Base-by-base conservation (phyloP, 257 asterid genomes). In the Solanum sejunctum region DNA sequence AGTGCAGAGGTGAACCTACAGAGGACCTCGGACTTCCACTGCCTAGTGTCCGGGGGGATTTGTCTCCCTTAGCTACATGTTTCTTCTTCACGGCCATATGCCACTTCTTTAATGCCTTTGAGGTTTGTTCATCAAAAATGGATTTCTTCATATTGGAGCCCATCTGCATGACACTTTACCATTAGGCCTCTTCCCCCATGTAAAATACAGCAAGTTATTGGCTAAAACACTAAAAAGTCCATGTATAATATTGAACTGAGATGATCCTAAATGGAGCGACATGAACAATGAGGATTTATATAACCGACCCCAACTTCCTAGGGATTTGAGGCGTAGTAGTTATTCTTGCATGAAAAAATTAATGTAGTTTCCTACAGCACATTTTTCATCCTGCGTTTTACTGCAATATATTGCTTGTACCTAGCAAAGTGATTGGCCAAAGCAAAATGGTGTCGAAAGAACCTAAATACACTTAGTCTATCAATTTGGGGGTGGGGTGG, bases 71-170 rank as follows among this genome's bases (percentile, higher is more conserved):
- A 20, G 90, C 91, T 4, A n/a, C 83, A 10, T 88, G 89, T 91
- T 89, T 96, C 92, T 95, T 95, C 92, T 94, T 95, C 84, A 92
- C 98, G 0, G 93, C 97, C 96, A 87, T 89, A 45, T 92, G 99
- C 99, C 99, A 97, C 80, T 93, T 95, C 93, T 91, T 94, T 18
- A 97, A 91, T 66, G 98, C 98, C 84, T 94, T 94, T 1, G 97
- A 92, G 1, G 98, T 97, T 88, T 95, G 98, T 39, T 95, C 99
- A 64, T 97, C 99, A 56, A 97, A 97, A 69, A 97, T 95, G 5
- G 96, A 84, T 85, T 85, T 96, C 92, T 96, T 96, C 98, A 96
- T 93, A 28, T 88, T 83, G 32, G 98, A 92, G 0, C 98, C 98
- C 98, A 96, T 96, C 97, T 78, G 49, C 83, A 17, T 26, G 55